Conservation (phyloP, 2,329 filamentous ascomycete species). For the Acrodontium crateriforme region DNA sequence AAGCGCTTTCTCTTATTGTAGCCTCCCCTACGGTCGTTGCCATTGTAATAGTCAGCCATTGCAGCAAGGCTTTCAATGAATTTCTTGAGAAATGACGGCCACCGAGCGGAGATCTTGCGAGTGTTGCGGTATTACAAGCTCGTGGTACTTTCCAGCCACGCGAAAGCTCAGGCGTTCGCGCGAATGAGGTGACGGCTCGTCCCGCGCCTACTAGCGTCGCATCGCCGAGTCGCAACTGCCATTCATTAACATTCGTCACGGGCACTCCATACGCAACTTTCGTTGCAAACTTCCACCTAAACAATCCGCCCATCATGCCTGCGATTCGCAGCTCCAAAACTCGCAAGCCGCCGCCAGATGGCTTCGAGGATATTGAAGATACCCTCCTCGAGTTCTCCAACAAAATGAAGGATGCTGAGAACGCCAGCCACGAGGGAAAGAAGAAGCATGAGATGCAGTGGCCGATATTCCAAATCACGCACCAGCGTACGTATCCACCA, state of each 20-base stretch:
- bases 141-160: too few species aligned
- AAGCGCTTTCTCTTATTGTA: constrained; percentile 56
- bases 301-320: constrained; percentile 45
- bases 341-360: constrained; percentile 70
- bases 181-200: too few species aligned
- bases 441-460: constrained; percentile 86
- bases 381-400: constrained; percentile 74
- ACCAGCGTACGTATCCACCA: constrained; percentile 53
- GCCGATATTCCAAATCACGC: constrained; percentile 95
- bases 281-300: too few species aligned
- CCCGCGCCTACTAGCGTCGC: too few species aligned
- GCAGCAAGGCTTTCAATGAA: constrained; percentile 1
- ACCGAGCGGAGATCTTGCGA: too few species aligned
- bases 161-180: too few species aligned
- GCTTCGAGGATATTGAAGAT: constrained; percentile 79
- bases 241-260: too few species aligned
- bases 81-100: too few species aligned
- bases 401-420: constrained; percentile 93
- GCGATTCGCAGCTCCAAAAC: constrained; percentile 62
- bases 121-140: too few species aligned
- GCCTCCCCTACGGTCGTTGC: constrained; percentile 24
- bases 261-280: too few species aligned
- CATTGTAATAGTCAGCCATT: constrained; percentile 20
- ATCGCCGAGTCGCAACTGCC: too few species aligned
- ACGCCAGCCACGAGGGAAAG: constrained; percentile 64